Evolutionary conservation across 331 rosid species (phyloP), one percentile per base, ranked within the genome.

Genomic region (Erythrophleum ivorense): DNA sequence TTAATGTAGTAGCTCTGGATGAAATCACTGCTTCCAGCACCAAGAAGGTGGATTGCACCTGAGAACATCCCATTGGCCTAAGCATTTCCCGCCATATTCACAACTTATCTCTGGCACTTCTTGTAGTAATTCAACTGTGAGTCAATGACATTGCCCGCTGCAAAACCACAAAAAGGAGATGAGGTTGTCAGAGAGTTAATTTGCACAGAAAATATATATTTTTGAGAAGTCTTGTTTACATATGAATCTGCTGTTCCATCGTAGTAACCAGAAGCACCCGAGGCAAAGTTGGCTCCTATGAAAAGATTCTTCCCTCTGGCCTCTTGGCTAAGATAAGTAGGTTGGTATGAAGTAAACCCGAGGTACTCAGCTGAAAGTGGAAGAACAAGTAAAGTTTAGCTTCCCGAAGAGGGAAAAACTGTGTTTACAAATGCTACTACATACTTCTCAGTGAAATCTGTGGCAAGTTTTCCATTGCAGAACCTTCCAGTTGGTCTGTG

Each of bases 261-360:
- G 64, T 70, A 65, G 79, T 71, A 90, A 77, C 97, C 97, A 69
- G 94, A 90, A 76, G 87, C 88, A 73, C 86, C 94, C 2, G 91
- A 90, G 53, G 92, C 94, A 84, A 91, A 88, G 88, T 88, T 91
- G 75, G 82, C 91, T 85, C 94, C 94, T 5, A 82, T 85, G 84
- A 88, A 68, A 75, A 90, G 87, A 63, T 82, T 84, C 54, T 84
- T 77, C 21, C 91, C 94, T 53, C 52, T 60, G 62, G 97, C 94
- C 46, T 88, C 91, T 73, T 54, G 87, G 84, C 94, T 88, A 43
- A 89, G 86, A 88, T 89, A 89, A 58, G 97, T 88, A 3, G 87
- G 94, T 64, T 84, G 94, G 78, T 80, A 86, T 54, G 90, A 85
- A 14, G 89, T 72, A 77, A 91, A 91, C 29, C 94, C 94, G 36